These are phyloP conservation scores for Capsicum chinense DNA, from an alignment of 257 asterid species.

Conservation along the genomic window DNA sequence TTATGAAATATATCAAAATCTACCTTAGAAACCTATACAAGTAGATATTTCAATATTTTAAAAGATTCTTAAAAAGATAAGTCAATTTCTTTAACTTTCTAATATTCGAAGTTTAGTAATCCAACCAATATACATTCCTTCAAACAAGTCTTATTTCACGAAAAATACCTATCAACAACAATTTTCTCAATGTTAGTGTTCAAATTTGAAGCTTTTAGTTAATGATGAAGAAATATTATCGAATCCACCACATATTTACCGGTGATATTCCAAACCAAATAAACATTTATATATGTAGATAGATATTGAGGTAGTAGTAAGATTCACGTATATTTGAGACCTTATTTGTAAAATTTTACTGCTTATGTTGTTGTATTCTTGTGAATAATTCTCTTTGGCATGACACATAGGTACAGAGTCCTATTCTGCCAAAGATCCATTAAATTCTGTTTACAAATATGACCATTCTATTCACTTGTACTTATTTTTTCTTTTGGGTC, in stretches of 20 bases:
- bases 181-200: not conserved
- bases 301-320: too few relatives aligned
- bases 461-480: not conserved
- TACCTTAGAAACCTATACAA: too few relatives aligned
- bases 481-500: not conserved
- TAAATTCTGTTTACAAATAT: not conserved
- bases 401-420: not conserved
- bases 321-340: too few relatives aligned
- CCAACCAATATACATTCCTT: too few relatives aligned
- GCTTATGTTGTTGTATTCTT: too few relatives aligned
- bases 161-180: too few relatives aligned
- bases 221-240: not conserved
- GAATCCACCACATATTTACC: not conserved
- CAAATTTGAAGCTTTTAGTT: not conserved
- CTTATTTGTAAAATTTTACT: too few relatives aligned
- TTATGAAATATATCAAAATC: too few relatives aligned
- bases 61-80: not conserved
- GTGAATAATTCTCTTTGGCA: not conserved
- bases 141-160: too few relatives aligned
- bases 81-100: too few relatives aligned
- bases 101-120: too few relatives aligned
- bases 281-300: not conserved
- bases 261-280: not conserved
- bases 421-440: constrained; percentile 1
- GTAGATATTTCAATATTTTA: too few relatives aligned